Base-by-base conservation (phyloP, 495 filamentous ascomycete species). In the Annulohypoxylon moriforme region DNA sequence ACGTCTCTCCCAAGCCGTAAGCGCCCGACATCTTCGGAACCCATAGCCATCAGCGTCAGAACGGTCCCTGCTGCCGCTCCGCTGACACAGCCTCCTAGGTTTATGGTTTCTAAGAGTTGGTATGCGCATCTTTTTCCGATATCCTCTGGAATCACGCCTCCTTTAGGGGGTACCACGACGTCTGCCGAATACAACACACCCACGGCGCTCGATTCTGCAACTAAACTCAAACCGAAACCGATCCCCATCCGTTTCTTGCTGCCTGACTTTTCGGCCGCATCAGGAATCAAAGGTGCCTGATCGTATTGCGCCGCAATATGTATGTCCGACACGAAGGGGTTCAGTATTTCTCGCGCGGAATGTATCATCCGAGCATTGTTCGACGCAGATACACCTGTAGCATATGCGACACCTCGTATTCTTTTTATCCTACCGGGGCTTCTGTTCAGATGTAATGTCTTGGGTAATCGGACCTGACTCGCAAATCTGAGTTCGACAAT, bases 311-410 rank as follows among this genome's bases (percentile, higher is more conserved):
- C 81, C 0, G 87, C 86, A 44, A 90, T 89, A 75, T 98, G 96
- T 22, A 96, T 93, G 77, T 99, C 96, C 2, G 89, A 87, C 14
- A 91, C 87, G 59, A 98, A 85, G 18, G 90, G 85, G 79, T 98
- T 98, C 42, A 99, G 85, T 42, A 98, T 86, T 14, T 93, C 94
- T 74, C 96, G 85, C 47, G 94, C 93, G 22, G 89, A 86, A 73
- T 96, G 93, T 80, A 98, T 99, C 93, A 97, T 96, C 57, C 96
- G 86, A 55, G 92, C 92, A 78, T 98, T 99, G 71, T 97, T 97
- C 49, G 91, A 93, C 0, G 90, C 95, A 8, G 91, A 90, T 1
- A 98, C 93, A 25, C 96, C 96, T 3, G 92, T 93, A 25, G 91
- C 91, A 79, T 98, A 98, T 20, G 95, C 95, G 1, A 98, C 94